Evolutionary conservation across 306 rosid genomes (phyloP).

Genomic region (Macrotyloma uniflorum): DNA sequence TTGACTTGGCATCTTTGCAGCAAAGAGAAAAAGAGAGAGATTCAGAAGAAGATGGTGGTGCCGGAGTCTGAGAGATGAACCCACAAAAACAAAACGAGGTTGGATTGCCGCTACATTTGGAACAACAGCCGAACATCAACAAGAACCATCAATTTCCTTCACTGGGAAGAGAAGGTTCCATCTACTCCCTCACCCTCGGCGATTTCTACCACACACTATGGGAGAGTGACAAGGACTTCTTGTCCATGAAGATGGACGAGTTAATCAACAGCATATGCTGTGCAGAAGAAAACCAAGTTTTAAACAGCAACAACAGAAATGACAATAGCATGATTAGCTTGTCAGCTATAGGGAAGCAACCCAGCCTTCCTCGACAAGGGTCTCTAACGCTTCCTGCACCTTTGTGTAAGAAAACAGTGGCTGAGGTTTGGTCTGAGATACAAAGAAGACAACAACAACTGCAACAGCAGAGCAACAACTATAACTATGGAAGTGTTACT

Average conservation of each 20-base stretch:
- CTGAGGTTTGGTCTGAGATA: conserved; percentile 87
- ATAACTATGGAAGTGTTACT: background rate
- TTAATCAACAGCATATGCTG: conserved; percentile 81
- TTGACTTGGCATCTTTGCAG: conserved; percentile 7
- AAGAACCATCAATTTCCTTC: conserved; percentile 45
- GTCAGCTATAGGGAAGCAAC: conserved; percentile 54
- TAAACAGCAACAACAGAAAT: conserved; percentile 15
- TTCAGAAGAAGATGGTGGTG: conserved; percentile 46
- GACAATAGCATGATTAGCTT: background rate
- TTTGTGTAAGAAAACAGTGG: conserved; percentile 78
- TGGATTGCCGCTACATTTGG: conserved; percentile 41
- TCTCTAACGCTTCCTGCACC: conserved; percentile 75
- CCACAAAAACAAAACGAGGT: conserved; percentile 52
- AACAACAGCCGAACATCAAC: conserved; percentile 37
- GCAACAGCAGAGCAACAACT: background rate
- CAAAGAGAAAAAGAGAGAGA: background rate
- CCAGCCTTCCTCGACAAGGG: conserved; percentile 64
- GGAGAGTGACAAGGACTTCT: conserved; percentile 72
- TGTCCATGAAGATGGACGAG: conserved; percentile 96
- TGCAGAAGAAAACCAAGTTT: conserved; percentile 74
- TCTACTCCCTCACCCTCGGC: conserved; percentile 82
- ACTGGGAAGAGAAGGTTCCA: conserved; percentile 71
- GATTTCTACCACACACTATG: conserved; percentile 76
- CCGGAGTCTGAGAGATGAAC: conserved; percentile 47
- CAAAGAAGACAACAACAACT: conserved; percentile 46